phyloP scores from a whole-genome alignment of 768 basidiomycete species.

The Cystofilobasidium macerans region DNA sequence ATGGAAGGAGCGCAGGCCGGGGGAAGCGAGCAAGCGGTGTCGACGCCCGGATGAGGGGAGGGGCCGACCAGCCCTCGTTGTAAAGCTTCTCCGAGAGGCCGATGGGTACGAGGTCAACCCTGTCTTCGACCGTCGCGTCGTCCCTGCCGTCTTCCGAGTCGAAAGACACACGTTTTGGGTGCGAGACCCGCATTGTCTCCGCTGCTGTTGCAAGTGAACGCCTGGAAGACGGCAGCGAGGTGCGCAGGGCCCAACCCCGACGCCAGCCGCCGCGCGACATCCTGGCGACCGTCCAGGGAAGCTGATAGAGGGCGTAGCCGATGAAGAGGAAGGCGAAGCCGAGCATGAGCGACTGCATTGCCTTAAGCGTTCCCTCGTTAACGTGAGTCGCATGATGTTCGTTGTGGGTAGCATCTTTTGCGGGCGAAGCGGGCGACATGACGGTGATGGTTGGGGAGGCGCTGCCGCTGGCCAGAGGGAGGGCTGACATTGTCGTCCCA shows the following conservation, averaged over 20 bases:
- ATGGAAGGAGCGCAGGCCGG: background rate
- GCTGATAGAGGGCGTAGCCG: background rate
- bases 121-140: background rate
- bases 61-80: background rate
- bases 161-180: background rate
- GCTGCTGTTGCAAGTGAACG: too few species aligned
- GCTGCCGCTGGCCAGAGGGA: too few species aligned
- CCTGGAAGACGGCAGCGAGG: background rate
- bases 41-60: background rate
- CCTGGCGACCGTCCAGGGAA: conserved; percentile 9
- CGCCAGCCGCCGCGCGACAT: background rate
- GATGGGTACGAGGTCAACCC: background rate
- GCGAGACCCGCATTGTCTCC: background rate
- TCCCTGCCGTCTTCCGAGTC: background rate
- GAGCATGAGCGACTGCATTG: conserved; percentile 7
- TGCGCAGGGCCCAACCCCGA: conserved; percentile 1
- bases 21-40: background rate
- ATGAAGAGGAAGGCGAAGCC: conserved; percentile 4
- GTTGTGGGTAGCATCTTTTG: background rate
- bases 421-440: background rate
- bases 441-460: background rate
- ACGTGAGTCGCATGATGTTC: background rate
- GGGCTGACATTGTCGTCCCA: too few species aligned
- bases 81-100: background rate
- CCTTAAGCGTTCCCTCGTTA: background rate